phyloP scores from a whole-genome alignment of 2,329 filamentous ascomycete genomes.

The Penicillium sp. region DNA sequence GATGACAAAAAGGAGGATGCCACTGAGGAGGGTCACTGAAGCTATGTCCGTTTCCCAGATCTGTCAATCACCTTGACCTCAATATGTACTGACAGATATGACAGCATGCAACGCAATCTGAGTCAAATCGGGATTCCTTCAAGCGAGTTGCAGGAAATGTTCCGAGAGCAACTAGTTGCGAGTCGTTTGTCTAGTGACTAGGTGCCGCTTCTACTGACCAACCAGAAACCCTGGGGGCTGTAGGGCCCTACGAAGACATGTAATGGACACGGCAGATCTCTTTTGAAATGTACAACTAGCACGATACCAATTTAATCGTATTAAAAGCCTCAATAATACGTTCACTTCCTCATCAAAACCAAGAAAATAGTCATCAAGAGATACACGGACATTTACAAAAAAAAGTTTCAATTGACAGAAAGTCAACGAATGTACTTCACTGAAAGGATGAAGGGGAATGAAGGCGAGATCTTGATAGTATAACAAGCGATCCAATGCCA shows the following conservation, averaged over 20 bases:
- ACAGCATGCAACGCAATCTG: not conserved
- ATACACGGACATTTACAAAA: not conserved
- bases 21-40: constrained; percentile 34
- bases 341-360: not conserved
- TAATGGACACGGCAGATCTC: not conserved
- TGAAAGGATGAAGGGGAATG: constrained; percentile 15
- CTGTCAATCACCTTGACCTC: not conserved
- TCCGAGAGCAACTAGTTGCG: not conserved
- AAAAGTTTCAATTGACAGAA: not conserved
- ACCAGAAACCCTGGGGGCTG: not conserved
- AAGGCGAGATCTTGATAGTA: constrained; percentile 8
- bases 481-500: constrained; percentile 8
- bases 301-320: not conserved
- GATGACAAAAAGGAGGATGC: constrained; percentile 21
- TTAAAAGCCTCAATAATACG: not conserved
- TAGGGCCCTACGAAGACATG: not conserved
- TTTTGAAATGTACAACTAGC: not conserved
- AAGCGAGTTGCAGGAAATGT: not conserved
- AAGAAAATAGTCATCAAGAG: not conserved
- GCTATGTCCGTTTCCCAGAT: not conserved
- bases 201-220: not conserved
- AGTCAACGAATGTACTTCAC: constrained; percentile 31
- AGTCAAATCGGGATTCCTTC: not conserved
- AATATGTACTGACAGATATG: not conserved
- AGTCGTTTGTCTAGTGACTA: not conserved